Conservation (phyloP, 805 yeast species). For the Teunomyces kruisii region DNA sequence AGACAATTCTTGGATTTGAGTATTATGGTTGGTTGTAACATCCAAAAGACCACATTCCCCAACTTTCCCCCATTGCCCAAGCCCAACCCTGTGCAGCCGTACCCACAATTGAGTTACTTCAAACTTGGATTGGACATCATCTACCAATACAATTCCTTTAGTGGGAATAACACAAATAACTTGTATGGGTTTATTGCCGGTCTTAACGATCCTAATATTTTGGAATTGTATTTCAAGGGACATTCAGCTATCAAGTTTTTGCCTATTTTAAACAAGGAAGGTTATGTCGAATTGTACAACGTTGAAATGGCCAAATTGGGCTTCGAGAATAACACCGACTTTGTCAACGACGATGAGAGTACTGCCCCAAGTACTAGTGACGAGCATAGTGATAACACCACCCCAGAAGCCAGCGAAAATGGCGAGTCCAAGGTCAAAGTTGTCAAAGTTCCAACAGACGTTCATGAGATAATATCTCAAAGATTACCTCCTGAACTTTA, state of each 20-base stretch:
- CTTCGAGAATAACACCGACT: conserved; percentile 18
- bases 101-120: conserved; percentile 40
- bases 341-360: conserved; percentile 13
- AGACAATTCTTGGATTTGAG: conserved; percentile 75
- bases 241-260: conserved; percentile 64
- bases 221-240: conserved; percentile 63
- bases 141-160: conserved; percentile 32
- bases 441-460: conserved; percentile 65
- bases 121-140: conserved; percentile 41
- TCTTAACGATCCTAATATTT: conserved; percentile 44
- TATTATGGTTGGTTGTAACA: conserved; percentile 73
- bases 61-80: conserved; percentile 48
- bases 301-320: conserved; percentile 42
- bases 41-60: conserved; percentile 65
- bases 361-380: conserved; percentile 10
- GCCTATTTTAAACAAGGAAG: conserved; percentile 71
- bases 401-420: conserved; percentile 8
- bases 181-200: conserved; percentile 48
- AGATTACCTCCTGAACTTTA: conserved; percentile 83
- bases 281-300: conserved; percentile 61
- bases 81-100: conserved; percentile 39
- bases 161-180: conserved; percentile 22
- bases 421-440: conserved; percentile 4
- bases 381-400: conserved; percentile 9
- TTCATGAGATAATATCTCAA: conserved; percentile 79